phyloP scores from a whole-genome alignment of 306 rosid species.

The Urtica urens region DNA sequence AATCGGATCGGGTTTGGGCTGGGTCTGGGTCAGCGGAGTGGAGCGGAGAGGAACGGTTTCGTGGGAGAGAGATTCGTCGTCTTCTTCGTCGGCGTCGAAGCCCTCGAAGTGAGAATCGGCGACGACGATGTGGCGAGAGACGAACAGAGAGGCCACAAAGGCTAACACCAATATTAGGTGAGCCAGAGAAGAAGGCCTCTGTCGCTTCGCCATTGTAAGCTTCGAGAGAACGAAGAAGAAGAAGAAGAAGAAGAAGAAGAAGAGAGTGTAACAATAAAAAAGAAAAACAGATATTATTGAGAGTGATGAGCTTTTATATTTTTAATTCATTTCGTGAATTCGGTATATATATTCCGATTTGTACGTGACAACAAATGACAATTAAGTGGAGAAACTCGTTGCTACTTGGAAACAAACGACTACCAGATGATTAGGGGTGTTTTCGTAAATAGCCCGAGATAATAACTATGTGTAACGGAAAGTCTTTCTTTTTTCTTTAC shows the following conservation, averaged over 20 bases:
- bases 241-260: not conserved
- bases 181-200: not conserved
- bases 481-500: not conserved
- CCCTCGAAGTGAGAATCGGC: slow-evolving; percentile 50
- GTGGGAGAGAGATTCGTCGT: slow-evolving; percentile 27
- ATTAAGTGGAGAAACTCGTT: too few species aligned
- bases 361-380: too few species aligned
- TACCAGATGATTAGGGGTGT: not conserved
- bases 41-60: slow-evolving; percentile 42
- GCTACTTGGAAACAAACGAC: too few species aligned
- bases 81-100: slow-evolving; percentile 40
- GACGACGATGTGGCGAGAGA: slow-evolving; percentile 22
- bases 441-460: not conserved
- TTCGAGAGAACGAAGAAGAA: not conserved
- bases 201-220: slow-evolving; percentile 16
- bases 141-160: slow-evolving; percentile 14
- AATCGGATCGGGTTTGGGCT: slow-evolving; percentile 14
- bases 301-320: not conserved
- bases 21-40: slow-evolving; percentile 41
- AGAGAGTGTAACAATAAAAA: not conserved
- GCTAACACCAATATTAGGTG: slow-evolving; percentile 6
- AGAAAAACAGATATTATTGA: too few species aligned
- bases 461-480: not conserved
- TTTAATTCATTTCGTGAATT: not conserved
- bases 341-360: too few species aligned